A percentile compares a stretch with the other conserved stretches of the same genome.
These are phyloP conservation scores for Plasmodium vivax DNA, from an alignment of 169 alveolate genomes.

Conservation along the genomic window DNA sequence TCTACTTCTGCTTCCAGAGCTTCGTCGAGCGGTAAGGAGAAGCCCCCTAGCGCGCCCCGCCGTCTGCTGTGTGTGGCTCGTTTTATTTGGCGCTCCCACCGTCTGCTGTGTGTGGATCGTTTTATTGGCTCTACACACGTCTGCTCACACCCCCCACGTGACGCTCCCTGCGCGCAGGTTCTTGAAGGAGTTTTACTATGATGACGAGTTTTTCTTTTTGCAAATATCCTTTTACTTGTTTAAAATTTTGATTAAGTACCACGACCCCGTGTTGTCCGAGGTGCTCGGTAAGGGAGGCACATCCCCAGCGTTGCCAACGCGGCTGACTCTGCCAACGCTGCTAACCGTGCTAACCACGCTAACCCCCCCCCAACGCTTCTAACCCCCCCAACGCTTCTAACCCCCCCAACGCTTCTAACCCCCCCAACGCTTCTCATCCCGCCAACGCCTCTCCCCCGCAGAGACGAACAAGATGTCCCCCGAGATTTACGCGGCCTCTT, in stretches of 20 bases:
- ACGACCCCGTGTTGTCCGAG: constrained; percentile 80
- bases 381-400: neutral
- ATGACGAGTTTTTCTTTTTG: constrained; percentile 78
- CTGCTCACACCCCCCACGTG: neutral
- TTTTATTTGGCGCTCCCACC: neutral
- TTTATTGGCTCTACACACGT: neutral
- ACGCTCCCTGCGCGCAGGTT: constrained; percentile 33
- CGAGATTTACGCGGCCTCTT: constrained; percentile 83
- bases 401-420: neutral
- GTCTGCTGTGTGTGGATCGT: neutral
- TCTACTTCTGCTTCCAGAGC: constrained; percentile 74
- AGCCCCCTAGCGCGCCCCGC: neutral
- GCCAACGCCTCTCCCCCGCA: constrained; percentile 20
- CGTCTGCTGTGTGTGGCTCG: neutral
- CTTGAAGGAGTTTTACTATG: constrained; percentile 78
- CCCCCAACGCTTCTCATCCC: neutral
- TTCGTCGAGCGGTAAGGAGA: constrained; percentile 74
- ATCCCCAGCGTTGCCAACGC: neutral
- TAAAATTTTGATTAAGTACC: constrained; percentile 79
- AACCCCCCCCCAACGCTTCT: too few species aligned
- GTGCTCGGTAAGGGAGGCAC: constrained; percentile 71
- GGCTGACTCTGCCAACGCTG: neutral
- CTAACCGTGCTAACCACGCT: neutral
- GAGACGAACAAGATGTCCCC: constrained; percentile 80
- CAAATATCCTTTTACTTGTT: constrained; percentile 81